Base-by-base conservation (phyloP, 805 yeast species). In the Debaryomyces castellii region DNA sequence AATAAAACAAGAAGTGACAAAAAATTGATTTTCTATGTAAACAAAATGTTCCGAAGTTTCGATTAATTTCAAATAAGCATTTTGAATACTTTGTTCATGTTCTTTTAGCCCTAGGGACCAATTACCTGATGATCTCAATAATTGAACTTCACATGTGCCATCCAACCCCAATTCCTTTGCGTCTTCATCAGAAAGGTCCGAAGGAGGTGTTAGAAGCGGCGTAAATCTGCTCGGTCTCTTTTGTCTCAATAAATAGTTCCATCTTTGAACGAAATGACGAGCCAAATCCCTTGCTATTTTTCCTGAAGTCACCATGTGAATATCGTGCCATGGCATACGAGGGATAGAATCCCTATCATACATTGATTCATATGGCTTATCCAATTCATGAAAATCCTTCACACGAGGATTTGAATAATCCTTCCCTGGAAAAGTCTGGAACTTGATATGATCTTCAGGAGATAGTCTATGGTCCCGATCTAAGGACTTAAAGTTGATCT, bases 261-360 rank as follows among this genome's bases (percentile, higher is more conserved):
- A 94, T 57, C 99, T 80, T 69, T 94, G 99, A 11, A 90, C 95
- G 66, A 95, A 94, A 64, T 94, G 98, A 46, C 99, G 80, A 0
- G 96, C 80, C 43, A 92, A 66, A 63, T 94, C 99, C 48, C 97
- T 77, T 0, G 98, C 99, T 3, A 91, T 82, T 58, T 91, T 95
- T 11, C 99, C 99, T 2, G 91, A 81, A 1, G 95, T 83, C 69
- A 90, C 82, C 96, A 91, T 94, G 54, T 94, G 98, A 32, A 94
- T 89, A 75, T 94, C 99, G 65, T 94, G 99, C 99, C 99, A 94
- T 8, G 99, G 99, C 99, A 94, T 94, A 56, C 99, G 80, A 2
- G 99, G 98, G 17, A 80, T 77, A 16, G 64, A 64, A 12, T 77
- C 72, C 49, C 99, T 78, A 63, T 94, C 96, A 59, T 89, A 89